A percentile compares a stretch with the other conserved stretches of the same genome.
phyloP scores from a whole-genome alignment of 768 basidiomycete genomes.

The Tylopilus subfusipes region DNA sequence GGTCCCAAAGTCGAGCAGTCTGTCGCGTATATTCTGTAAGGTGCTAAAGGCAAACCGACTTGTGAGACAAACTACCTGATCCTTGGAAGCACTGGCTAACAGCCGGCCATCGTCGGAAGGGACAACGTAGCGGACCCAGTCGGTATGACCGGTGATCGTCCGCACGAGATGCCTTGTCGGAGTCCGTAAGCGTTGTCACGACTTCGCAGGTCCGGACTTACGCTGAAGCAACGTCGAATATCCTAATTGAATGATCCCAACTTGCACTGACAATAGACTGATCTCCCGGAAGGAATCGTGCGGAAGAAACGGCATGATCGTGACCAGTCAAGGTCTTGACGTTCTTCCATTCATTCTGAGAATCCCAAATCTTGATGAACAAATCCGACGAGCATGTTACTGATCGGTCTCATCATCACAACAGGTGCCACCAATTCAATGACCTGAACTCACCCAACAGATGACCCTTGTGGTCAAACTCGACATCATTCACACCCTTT shows the following conservation, averaged over 20 bases:
- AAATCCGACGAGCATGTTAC: conserved; percentile 78
- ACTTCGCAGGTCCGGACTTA: conserved; percentile 36
- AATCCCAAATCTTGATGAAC: conserved; percentile 91
- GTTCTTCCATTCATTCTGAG: conserved; percentile 87
- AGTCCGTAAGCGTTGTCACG: conserved; percentile 9
- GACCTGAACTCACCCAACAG: conserved; percentile 57
- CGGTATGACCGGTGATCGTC: conserved; percentile 72
- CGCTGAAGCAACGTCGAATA: conserved; percentile 88
- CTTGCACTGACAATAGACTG: conserved; percentile 83
- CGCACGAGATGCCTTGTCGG: conserved; percentile 62
- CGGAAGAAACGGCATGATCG: conserved; percentile 87
- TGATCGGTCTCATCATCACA: conserved; percentile 9
- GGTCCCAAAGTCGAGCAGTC: conserved; percentile 79
- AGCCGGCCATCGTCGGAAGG: conserved; percentile 71
- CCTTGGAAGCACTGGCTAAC: conserved; percentile 79
- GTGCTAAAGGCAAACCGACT: not conserved
- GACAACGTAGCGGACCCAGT: conserved; percentile 76
- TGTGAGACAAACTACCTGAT: conserved; percentile 57
- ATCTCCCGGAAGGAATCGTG: conserved; percentile 81
- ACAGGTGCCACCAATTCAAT: not conserved
- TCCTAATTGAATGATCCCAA: conserved; percentile 78
- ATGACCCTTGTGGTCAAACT: conserved; percentile 85
- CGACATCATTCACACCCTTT: conserved; percentile 80
- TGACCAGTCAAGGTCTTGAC: conserved; percentile 84
- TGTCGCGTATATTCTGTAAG: conserved; percentile 27